Evolutionary conservation across 1,139 yeast species (phyloP), one percentile per base, ranked within the genome.

Genomic region (Pneumocystis carinii): DNA sequence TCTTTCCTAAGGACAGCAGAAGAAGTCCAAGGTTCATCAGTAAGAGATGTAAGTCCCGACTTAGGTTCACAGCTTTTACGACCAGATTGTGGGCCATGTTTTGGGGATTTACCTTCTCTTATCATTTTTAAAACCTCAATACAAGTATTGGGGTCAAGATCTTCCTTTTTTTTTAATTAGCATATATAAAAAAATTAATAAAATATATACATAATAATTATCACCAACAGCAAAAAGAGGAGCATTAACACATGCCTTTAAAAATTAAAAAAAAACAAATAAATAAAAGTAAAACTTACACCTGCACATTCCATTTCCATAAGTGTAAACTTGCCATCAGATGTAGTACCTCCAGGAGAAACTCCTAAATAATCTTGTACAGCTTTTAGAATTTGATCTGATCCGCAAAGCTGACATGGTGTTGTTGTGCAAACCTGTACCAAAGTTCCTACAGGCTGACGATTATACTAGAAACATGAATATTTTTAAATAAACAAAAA

Each of bases 261-360:
- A 48, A 48, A 24, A 10, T 48, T 24, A 24, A 12, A 48, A 24
- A 48, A 7, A 14, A 8, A 27, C 29, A 27, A 4, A 32, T 32
- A 48, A 48, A 48, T 17, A 8, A 48, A 48, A 48, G 10, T 10
- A 48, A 48, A 3, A 7, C 55, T 24, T 24, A 17, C 55, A 66
- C 96, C 96, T 66, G 87, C 82, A 75, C 96, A 88, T 75, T 88
- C 96, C 66, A 88, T 95, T 75, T 88, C 96, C 70, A 87, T 89
- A 67, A 88, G 77, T 17, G 95, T 86, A 78, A 87, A 88, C 69
- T 85, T 76, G 58, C 84, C 84, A 75, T 88, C 95, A 42, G 77
- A 73, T 58, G 95, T 86, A 66, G 92, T 87, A 73, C 87, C 84
- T 67, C 95, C 95, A 24, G 90, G 88, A 72, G 83, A 80, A 71